Evolutionary conservation across 768 basidiomycete genomes (phyloP).

Genomic region (Tylopilus rubrobrunneus): DNA sequence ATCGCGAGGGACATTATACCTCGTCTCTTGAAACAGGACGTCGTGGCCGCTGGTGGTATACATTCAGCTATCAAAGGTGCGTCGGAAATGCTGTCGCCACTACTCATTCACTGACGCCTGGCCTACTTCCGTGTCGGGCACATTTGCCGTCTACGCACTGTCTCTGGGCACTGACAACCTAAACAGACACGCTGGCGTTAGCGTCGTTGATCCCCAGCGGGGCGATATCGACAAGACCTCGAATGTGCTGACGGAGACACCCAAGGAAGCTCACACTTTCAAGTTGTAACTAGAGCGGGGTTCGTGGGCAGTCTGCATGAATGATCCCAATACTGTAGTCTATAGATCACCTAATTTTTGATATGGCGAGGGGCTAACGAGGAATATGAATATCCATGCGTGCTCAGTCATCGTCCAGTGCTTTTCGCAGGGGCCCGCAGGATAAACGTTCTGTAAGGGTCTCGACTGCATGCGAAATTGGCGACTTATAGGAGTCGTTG

Average conservation of each 20-base stretch:
- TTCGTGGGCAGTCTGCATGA: background rate
- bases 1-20: conserved; percentile 73
- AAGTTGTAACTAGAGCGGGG: background rate
- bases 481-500: conserved; percentile 28
- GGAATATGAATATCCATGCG: no score
- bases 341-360: no score
- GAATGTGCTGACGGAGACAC: conserved; percentile 54
- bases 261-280: conserved; percentile 35
- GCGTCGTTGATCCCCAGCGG: conserved; percentile 65
- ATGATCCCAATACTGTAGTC: no score
- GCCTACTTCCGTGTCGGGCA: conserved; percentile 85
- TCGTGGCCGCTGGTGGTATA: conserved; percentile 87
- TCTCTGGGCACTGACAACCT: background rate
- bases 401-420: no score
- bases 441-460: no score
- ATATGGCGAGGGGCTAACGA: no score
- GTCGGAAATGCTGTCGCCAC: conserved; percentile 12
- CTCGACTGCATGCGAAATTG: no score
- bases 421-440: no score
- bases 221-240: conserved; percentile 77
- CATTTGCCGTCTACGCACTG: conserved; percentile 19
- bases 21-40: conserved; percentile 60
- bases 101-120: conserved; percentile 4
- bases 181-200: conserved; percentile 81
- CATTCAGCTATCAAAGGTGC: conserved; percentile 80